Evolutionary conservation across 2,329 filamentous ascomycete species (phyloP).

Genomic region (Arthrobotrys musiformis): DNA sequence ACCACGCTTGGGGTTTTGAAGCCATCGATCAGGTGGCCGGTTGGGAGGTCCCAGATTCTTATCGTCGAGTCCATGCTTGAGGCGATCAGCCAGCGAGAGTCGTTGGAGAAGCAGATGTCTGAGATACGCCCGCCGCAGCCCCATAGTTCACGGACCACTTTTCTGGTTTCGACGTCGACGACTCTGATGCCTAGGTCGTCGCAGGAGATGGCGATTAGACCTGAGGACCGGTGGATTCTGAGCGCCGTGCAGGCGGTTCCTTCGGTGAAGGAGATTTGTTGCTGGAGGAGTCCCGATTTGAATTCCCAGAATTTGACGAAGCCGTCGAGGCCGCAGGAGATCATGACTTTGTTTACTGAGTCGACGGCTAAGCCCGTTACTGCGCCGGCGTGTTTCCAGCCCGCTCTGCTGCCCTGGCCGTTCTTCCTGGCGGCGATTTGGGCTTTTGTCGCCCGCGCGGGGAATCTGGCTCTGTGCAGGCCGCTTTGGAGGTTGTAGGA

Average conservation of each 20-base stretch:
- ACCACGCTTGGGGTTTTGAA: conserved; percentile 83
- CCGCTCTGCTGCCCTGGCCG: conserved; percentile 53
- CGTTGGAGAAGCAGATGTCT: conserved; percentile 88
- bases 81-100: conserved; percentile 92
- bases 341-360: conserved; percentile 83
- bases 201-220: conserved; percentile 87
- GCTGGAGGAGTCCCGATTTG: conserved; percentile 78
- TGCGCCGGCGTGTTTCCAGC: conserved; percentile 76
- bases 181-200: conserved; percentile 88
- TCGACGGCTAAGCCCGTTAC: conserved; percentile 90
- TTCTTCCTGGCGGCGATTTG: conserved; percentile 65
- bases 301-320: conserved; percentile 99
- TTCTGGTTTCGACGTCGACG: conserved; percentile 88
- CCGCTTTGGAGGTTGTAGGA: conserved; percentile 98
- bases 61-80: conserved; percentile 82
- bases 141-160: conserved; percentile 92
- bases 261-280: conserved; percentile 84
- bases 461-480: conserved; percentile 85
- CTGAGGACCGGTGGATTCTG: conserved; percentile 82
- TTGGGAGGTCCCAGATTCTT: conserved; percentile 93
- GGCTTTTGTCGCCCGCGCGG: conserved; percentile 78
- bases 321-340: conserved; percentile 89
- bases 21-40: conserved; percentile 92
- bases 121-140: conserved; percentile 78
- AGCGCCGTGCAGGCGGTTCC: conserved; percentile 80